These are phyloP conservation scores for Pleodorina starrii DNA, from an alignment of 139 green algal genomes.

Conservation along the genomic window DNA sequence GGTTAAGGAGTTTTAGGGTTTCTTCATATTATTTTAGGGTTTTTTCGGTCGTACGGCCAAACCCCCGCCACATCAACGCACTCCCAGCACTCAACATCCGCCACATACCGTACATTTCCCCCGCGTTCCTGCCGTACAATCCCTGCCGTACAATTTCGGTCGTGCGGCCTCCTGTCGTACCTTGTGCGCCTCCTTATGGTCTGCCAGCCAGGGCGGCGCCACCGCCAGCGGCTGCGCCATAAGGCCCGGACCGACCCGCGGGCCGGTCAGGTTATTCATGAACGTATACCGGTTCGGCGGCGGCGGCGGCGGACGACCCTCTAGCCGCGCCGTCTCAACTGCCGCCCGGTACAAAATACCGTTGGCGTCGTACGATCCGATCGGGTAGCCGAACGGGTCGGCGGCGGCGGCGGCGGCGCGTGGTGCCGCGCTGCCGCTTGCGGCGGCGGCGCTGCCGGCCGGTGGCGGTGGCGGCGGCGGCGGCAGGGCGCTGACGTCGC, in stretches of 20 bases:
- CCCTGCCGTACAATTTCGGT: no score
- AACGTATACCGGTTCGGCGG: constrained; percentile 3
- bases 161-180: no score
- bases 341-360: constrained; percentile 27
- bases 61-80: no score
- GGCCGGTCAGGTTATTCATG: constrained; percentile 5
- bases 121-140: no score
- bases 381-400: constrained; percentile 40
- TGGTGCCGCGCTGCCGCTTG: no score
- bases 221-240: neutral
- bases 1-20: no score
- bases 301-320: constrained; percentile 6
- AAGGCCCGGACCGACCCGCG: constrained; percentile 10
- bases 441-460: neutral
- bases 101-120: no score
- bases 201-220: constrained; percentile 12
- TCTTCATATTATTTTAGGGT: no score
- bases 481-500: neutral
- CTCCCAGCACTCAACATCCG: no score
- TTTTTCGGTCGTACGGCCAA: no score
- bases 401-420: neutral
- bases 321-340: constrained; percentile 20
- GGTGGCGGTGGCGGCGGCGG: neutral
- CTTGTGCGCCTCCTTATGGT: constrained; percentile 20
- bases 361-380: neutral